phyloP scores from a whole-genome alignment of 225 moss, liverwort and hornwort species.

The Physcomitrium patens region DNA sequence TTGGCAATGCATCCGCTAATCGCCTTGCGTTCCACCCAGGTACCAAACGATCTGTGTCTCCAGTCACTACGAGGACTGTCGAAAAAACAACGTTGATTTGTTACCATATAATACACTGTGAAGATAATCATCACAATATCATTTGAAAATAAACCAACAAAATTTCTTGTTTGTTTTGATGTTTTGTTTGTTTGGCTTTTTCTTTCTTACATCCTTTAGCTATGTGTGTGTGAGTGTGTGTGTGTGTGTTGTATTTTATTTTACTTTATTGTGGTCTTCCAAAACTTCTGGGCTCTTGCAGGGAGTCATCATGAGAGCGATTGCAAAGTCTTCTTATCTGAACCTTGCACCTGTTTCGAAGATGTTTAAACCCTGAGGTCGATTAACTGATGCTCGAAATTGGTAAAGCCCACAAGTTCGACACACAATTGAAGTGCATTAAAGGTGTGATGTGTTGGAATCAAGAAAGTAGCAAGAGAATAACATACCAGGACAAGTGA shows the following conservation, averaged over 20 bases:
- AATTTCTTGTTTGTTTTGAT: too few species aligned
- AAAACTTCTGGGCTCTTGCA: too few species aligned
- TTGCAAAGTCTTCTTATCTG: too few species aligned
- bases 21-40: conserved; percentile 84
- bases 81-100: neutral
- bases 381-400: neutral
- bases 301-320: too few species aligned
- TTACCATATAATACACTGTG: too few species aligned
- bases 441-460: neutral
- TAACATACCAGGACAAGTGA: conserved; percentile 47
- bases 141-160: neutral
- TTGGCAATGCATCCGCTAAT: conserved; percentile 71
- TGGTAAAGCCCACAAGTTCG: neutral
- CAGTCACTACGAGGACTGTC: conserved; percentile 49
- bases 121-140: neutral
- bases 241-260: too few species aligned
- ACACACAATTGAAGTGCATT: conserved; percentile 15
- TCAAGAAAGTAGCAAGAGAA: neutral
- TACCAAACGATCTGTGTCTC: conserved; percentile 82
- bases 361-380: too few species aligned
- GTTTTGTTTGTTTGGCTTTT: too few species aligned
- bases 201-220: too few species aligned
- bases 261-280: too few species aligned
- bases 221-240: too few species aligned
- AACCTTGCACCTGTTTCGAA: too few species aligned